phyloP scores from a whole-genome alignment of 805 yeast genomes.

The Candida sithepensis region DNA sequence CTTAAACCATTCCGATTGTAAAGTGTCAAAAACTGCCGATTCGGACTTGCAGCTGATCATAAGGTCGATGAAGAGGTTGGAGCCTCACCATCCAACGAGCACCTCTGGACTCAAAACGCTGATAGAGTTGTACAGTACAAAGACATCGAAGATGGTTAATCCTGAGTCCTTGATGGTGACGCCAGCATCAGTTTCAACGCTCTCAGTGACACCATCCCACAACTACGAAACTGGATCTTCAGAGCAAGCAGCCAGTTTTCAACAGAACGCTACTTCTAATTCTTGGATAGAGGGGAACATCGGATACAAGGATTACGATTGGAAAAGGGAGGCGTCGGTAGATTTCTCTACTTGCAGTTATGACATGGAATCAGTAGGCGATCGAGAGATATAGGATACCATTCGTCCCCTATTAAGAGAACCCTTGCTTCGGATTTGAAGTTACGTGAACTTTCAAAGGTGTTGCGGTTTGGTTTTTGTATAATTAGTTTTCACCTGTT shows the following conservation, averaged over 20 bases:
- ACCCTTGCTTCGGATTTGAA: too few relatives aligned
- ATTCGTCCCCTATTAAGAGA: too few relatives aligned
- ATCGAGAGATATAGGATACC: too few relatives aligned
- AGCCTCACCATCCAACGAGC: not conserved
- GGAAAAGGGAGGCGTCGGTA: not conserved
- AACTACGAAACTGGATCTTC: not conserved
- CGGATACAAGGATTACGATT: not conserved
- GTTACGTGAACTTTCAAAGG: too few relatives aligned
- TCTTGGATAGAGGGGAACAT: not conserved
- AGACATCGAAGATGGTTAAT: not conserved
- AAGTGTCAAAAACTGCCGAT: not conserved
- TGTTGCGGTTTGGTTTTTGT: too few relatives aligned
- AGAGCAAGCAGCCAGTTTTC: not conserved
- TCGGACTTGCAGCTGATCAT: not conserved
- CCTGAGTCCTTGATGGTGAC: not conserved
- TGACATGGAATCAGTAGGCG: not conserved
- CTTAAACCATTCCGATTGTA: not conserved
- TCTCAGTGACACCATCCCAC: not conserved
- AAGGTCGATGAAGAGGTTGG: not conserved
- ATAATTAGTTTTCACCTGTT: too few relatives aligned
- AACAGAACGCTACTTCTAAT: not conserved
- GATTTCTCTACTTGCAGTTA: not conserved
- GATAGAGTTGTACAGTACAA: not conserved
- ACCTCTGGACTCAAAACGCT: not conserved
- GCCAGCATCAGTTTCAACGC: not conserved